Conservation (phyloP, 2,329 filamentous ascomycete genomes). For the Diaporthe amygdali region DNA sequence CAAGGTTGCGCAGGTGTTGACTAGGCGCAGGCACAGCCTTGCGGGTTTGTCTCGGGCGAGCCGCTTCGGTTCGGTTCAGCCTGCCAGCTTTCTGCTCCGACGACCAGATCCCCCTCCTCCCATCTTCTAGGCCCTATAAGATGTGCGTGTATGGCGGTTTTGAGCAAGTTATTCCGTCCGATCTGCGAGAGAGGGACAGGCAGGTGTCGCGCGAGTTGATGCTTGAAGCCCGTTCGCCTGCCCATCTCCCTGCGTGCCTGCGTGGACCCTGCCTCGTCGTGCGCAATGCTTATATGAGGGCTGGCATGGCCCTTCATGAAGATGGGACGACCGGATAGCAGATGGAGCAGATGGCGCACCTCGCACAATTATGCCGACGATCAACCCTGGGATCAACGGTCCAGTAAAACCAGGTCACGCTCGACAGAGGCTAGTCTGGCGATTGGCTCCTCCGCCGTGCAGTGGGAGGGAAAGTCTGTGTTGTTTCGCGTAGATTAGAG, state of each 20-base stretch:
- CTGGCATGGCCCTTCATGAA: constrained; percentile 3
- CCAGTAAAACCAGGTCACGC: background rate
- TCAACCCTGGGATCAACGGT: constrained; percentile 12
- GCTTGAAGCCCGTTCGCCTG: background rate
- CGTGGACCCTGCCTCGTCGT: background rate
- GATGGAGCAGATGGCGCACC: background rate
- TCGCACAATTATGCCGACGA: constrained; percentile 12
- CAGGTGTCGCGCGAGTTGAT: constrained; percentile 1
- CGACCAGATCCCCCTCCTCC: background rate
- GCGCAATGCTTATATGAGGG: constrained; percentile 8
- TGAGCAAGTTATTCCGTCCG: constrained; percentile 11
- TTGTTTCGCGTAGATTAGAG: constrained; percentile 6
- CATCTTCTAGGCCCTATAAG: background rate
- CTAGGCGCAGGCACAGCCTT: constrained; percentile 11
- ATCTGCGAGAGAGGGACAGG: background rate
- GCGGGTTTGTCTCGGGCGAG: constrained; percentile 1
- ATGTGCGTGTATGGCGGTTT: background rate
- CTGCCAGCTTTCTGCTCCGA: background rate
- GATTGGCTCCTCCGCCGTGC: background rate
- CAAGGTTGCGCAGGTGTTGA: background rate
- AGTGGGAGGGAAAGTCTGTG: background rate
- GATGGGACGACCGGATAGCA: constrained; percentile 6
- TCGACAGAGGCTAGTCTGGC: background rate
- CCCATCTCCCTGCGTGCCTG: background rate
- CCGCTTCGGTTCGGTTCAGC: constrained; percentile 1